Evolutionary conservation across 2,329 filamentous ascomycete species (phyloP).

Genomic region (Fusarium drepaniforme): DNA sequence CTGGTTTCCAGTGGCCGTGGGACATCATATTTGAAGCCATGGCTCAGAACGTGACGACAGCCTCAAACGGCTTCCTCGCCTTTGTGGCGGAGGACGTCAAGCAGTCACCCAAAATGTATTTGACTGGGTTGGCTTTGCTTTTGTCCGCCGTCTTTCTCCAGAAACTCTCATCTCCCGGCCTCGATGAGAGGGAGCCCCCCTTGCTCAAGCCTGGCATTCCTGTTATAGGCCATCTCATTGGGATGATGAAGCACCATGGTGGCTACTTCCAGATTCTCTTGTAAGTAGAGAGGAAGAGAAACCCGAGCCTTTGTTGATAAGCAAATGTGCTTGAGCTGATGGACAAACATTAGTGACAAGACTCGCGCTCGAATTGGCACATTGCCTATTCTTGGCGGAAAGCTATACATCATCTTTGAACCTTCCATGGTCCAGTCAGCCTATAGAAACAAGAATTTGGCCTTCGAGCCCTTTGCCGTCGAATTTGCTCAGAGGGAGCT

Average conservation of each 20-base stretch:
- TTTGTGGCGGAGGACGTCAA: constrained; percentile 10
- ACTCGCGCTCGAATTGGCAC: constrained; percentile 54
- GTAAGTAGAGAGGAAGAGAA: constrained; percentile 16
- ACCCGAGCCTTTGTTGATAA: background rate
- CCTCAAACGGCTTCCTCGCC: constrained; percentile 8
- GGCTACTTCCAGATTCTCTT: constrained; percentile 29
- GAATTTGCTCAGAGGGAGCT: constrained; percentile 53
- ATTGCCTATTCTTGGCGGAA: constrained; percentile 56
- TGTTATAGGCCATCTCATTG: constrained; percentile 56
- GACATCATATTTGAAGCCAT: background rate
- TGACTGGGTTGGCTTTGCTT: constrained; percentile 7
- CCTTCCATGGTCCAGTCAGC: constrained; percentile 55
- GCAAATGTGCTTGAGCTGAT: background rate
- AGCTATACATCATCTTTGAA: constrained; percentile 59
- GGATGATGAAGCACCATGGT: constrained; percentile 43
- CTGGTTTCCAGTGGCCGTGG: background rate
- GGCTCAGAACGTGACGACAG: background rate
- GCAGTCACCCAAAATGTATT: constrained; percentile 17
- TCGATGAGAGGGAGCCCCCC: constrained; percentile 22
- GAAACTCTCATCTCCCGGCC: constrained; percentile 15
- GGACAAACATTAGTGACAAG: constrained; percentile 2
- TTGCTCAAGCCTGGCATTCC: constrained; percentile 20
- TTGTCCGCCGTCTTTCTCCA: background rate
- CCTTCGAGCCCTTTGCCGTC: constrained; percentile 57
- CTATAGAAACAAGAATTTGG: constrained; percentile 56